Evolutionary conservation across 2,329 filamentous ascomycete genomes (phyloP), one percentile per base, ranked within the genome.

Genomic region (Hymenoscyphus fructigenus): DNA sequence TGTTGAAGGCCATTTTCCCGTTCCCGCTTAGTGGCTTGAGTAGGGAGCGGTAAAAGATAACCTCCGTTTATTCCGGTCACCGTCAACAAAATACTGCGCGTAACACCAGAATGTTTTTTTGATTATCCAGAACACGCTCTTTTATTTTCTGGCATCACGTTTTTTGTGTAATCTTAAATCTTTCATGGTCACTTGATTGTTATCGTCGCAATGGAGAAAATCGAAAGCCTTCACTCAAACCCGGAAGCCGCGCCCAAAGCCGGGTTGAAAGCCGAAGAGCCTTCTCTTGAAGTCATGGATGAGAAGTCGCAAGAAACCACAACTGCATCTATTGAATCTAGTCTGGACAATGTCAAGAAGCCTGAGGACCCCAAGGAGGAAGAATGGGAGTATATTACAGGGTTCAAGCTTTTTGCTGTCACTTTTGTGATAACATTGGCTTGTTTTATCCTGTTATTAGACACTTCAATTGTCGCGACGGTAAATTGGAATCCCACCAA

Each of bases 401-500:
- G 70, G 1, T 41, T 67, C 17, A 69, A 70, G 53, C 57, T 72
- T 2, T 62, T 53, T 9, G 29, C 67, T 12, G 65, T 76, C n/a
- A 70, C 80, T 20, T 65, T 66, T 5, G 74, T 75, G 1, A 71
- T 84, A 15, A 81, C 80, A 0, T 66, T 81, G 3, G 78, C 77
- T 7, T 76, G 78, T 15, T 84, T 84, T 65, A 68, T 84, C 20
- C 79, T 83, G 73, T 68, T 85, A 66, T 67, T 86, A 3, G 84
- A 86, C 63, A 80, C 78, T 44, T 83, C 83, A 0, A 85, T 86
- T 60, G 78, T 86, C 61, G 76, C 79, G 9, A 86, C 84, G 4
- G 84, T 78, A 62, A 57, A 65, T 68, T 7, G 28, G 12, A 1
- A 20, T 17, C 23, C 34, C 38, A 15, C 44, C 14, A 50, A 56